Conservation (phyloP, 345 rosid genomes). For the Gossypium ekmanianum region DNA sequence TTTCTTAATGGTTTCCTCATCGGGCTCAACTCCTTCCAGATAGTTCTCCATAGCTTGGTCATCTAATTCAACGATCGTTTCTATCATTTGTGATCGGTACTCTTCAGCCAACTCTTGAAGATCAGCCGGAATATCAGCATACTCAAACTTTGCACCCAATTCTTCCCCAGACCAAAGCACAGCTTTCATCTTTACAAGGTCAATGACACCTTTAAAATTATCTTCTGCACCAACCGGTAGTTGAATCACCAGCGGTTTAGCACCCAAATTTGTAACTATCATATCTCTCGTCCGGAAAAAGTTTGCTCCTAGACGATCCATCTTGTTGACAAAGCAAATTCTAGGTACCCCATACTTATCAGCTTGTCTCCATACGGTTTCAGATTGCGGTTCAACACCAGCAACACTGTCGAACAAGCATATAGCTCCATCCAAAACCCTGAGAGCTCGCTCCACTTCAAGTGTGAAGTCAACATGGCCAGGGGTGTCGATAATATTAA, state of each 20-base stretch:
- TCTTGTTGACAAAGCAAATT: conserved; percentile 92
- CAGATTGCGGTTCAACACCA: conserved; percentile 98
- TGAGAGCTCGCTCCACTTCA: conserved; percentile 93
- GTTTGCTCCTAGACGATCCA: conserved; percentile 98
- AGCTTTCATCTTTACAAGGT: conserved; percentile 88
- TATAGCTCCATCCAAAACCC: conserved; percentile 94
- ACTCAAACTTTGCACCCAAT: conserved; percentile 84
- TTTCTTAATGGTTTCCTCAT: conserved; percentile 69
- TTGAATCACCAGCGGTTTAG: conserved; percentile 87
- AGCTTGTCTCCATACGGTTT: conserved; percentile 99
- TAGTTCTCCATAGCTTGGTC: conserved; percentile 91
- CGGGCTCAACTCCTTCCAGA: conserved; percentile 94
- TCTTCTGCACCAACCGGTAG: conserved; percentile 90
- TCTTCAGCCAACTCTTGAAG: conserved; percentile 76
- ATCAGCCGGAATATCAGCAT: conserved; percentile 74
- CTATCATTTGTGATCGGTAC: conserved; percentile 65
- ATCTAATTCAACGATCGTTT: conserved; percentile 69
- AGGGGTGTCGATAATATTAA: conserved; percentile 93
- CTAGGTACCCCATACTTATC: conserved; percentile 96
- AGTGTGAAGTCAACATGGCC: conserved; percentile 97
- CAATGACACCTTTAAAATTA: conserved; percentile 68
- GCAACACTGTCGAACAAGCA: conserved; percentile 98
- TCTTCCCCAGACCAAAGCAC: conserved; percentile 93
- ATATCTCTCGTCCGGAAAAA: conserved; percentile 91
- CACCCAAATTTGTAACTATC: conserved; percentile 92